Evolutionary conservation across 768 basidiomycete species (phyloP), one percentile per base, ranked within the genome.

Genomic region (Pisolithus albus): DNA sequence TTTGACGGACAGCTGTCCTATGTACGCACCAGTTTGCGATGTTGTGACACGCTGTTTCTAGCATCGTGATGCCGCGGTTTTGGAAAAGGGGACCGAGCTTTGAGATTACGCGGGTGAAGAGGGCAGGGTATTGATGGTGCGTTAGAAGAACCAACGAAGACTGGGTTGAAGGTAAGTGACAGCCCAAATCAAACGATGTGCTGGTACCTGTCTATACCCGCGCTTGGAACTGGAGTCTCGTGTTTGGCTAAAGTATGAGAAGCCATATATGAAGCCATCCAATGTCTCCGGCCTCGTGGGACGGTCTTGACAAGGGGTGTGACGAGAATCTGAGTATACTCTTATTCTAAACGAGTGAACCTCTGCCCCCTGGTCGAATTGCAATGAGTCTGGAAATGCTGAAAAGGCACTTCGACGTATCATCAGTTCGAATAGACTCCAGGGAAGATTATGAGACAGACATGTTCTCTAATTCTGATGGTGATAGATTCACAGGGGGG

Each of bases 301-400:
- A 64, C 9, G n/a, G 18, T 9, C 53, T 51, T 59, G 49, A 51
- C 36, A 21, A 43, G 46, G 36, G 64, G 51, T 53, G 49, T 58
- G 52, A 10, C 55, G 13, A 0, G 68, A 55, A 36, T 55, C 50
- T 5, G 67, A 58, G 47, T 76, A 72, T 59, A 77, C 76, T 46
- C 89, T 81, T 49, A 95, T 80, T 46, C 92, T 83, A 71, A 95
- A 95, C 0, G 89, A 92, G 66, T 95, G 92, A 1, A 78, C 75
- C 61, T 89, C 83, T 0, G 83, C 82, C 6, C 92, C 92, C 63
- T 94, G 84, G 43, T 88, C 83, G 52, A 91, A 91, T 50, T 89
- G 83, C 1, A 83, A 70, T 0, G 92, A 92, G 62, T 97, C 93
- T 0, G 93, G 93, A 61, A 97, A 92, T 1, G 91, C 83, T 7